Evolutionary conservation across 2,329 filamentous ascomycete genomes (phyloP).

Genomic region (Akanthomyces lecanii): DNA sequence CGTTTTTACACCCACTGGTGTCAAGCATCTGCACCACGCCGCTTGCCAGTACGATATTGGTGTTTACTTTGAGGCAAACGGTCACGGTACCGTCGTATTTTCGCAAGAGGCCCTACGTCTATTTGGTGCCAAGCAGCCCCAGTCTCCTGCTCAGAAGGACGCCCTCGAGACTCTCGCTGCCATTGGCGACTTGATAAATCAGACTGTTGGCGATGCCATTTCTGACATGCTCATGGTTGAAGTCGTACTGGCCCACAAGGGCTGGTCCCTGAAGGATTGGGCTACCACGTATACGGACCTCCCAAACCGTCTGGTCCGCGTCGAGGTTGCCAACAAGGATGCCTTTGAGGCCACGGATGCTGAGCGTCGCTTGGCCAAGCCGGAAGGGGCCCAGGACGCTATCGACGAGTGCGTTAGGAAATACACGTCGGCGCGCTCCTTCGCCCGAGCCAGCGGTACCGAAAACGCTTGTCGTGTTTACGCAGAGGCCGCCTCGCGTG

Average conservation of each 20-base stretch:
- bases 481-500: slow-evolving; percentile 84
- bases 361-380: slow-evolving; percentile 79
- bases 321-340: slow-evolving; percentile 83
- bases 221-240: slow-evolving; percentile 96
- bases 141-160: slow-evolving; percentile 87
- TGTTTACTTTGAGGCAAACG: slow-evolving; percentile 98
- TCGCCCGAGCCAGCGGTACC: slow-evolving; percentile 88
- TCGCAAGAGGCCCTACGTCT: slow-evolving; percentile 74
- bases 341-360: slow-evolving; percentile 90
- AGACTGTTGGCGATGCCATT: slow-evolving; percentile 93
- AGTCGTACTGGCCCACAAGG: slow-evolving; percentile 91
- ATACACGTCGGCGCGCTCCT: slow-evolving; percentile 83
- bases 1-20: slow-evolving; percentile 89
- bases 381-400: slow-evolving; percentile 72
- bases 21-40: slow-evolving; percentile 97
- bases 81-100: slow-evolving; percentile 95
- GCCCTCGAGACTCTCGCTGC: slow-evolving; percentile 81
- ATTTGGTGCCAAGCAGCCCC: slow-evolving; percentile 75
- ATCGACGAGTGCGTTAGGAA: slow-evolving; percentile 88
- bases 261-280: slow-evolving; percentile 88
- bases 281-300: slow-evolving; percentile 88
- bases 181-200: slow-evolving; percentile 90
- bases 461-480: slow-evolving; percentile 97
- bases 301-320: slow-evolving; percentile 89
- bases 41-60: slow-evolving; percentile 91